Evolutionary conservation across 2,329 filamentous ascomycete species (phyloP).

Genomic region (Thielaviopsis ethacetica): DNA sequence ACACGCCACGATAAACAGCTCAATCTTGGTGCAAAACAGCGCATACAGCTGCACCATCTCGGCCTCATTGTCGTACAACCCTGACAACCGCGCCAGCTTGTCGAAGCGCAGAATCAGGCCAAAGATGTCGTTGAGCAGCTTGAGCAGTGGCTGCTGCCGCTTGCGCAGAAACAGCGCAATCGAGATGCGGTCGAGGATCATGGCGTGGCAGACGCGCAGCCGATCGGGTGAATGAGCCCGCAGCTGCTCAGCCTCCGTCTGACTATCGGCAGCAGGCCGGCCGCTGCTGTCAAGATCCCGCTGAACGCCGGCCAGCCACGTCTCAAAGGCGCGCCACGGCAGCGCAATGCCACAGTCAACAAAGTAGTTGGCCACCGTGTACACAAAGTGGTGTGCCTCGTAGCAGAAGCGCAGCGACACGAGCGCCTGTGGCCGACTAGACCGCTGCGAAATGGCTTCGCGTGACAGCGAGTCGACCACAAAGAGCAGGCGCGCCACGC

Average conservation of each 20-base stretch:
- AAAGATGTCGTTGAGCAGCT: constrained; percentile 63
- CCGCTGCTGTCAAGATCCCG: constrained; percentile 28
- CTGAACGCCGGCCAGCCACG: constrained; percentile 48
- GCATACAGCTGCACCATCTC: constrained; percentile 36
- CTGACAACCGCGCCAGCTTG: constrained; percentile 27
- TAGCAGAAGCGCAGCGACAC: constrained; percentile 40
- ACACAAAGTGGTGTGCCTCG: constrained; percentile 68
- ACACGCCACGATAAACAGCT: constrained; percentile 59
- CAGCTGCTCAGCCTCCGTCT: constrained; percentile 25
- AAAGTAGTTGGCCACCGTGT: constrained; percentile 57
- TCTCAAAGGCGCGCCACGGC: constrained; percentile 57
- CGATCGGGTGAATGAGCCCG: constrained; percentile 44
- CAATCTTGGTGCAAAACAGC: constrained; percentile 53
- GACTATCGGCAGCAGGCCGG: constrained; percentile 14
- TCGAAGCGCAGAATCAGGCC: constrained; percentile 54
- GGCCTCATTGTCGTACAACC: constrained; percentile 17
- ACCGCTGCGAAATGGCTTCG: constrained; percentile 30
- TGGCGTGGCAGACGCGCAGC: constrained; percentile 54
- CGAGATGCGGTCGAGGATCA: constrained; percentile 59
- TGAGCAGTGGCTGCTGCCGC: constrained; percentile 55
- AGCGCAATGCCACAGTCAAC: constrained; percentile 60
- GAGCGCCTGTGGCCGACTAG: constrained; percentile 21
- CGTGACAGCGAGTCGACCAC: constrained; percentile 50
- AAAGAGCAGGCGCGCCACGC: constrained; percentile 63
- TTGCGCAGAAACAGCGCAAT: constrained; percentile 57